Conservation (phyloP, 2,329 filamentous ascomycete genomes). For the Aspergillus puulaauensis region DNA sequence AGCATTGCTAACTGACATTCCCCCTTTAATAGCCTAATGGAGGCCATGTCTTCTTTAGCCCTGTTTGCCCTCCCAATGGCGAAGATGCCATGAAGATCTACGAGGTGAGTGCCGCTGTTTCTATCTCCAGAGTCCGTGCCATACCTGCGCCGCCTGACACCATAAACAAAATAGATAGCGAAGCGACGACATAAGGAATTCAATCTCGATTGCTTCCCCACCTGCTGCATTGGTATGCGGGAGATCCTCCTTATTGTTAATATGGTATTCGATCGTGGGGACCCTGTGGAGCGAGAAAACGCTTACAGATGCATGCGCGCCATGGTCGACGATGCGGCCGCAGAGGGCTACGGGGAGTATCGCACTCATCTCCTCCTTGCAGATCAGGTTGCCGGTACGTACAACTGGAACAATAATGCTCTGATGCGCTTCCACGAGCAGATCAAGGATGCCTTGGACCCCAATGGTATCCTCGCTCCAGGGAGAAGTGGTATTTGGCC, state of each 20-base stretch:
- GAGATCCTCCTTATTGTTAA: background rate
- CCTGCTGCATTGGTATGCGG: background rate
- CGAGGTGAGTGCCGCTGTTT: too few species aligned
- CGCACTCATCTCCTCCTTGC: constrained; percentile 2
- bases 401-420: background rate
- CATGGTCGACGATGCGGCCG: background rate
- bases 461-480: background rate
- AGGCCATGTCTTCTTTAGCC: too few species aligned
- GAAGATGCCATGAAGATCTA: too few species aligned
- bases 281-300: background rate
- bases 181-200: too few species aligned
- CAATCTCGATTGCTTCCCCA: too few species aligned
- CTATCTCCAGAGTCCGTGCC: too few species aligned
- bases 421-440: background rate
- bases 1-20: too few species aligned
- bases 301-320: background rate
- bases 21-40: too few species aligned
- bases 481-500: constrained; percentile 24
- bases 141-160: too few species aligned
- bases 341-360: background rate
- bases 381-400: background rate
- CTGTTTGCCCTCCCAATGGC: too few species aligned
- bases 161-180: too few species aligned
- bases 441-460: constrained; percentile 1
- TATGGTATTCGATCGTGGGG: background rate